Evolutionary conservation across 352 stramenopile species (phyloP).

Genomic region (Phytophthora tubulina): DNA sequence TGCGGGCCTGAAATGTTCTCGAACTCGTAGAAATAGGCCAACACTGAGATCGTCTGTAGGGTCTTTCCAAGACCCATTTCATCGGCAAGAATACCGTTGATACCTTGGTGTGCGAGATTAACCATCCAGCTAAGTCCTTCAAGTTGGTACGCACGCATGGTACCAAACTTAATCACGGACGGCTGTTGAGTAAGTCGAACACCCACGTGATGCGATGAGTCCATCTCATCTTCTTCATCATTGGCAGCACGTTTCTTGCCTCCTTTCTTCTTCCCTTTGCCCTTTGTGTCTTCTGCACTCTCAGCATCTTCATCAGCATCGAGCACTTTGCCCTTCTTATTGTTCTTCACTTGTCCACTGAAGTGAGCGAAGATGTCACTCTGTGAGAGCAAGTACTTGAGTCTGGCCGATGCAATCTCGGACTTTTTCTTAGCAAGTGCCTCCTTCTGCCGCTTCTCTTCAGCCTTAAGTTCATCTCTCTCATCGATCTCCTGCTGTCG

Average conservation of each 20-base stretch:
- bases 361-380: conserved; percentile 99
- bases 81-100: conserved; percentile 98
- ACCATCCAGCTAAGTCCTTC: conserved; percentile 99
- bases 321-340: conserved; percentile 52
- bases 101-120: conserved; percentile 98
- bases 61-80: conserved; percentile 99
- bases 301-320: conserved; percentile 71
- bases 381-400: conserved; percentile 97
- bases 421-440: conserved; percentile 82
- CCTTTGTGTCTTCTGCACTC: conserved; percentile 44
- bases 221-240: conserved; percentile 82
- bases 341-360: conserved; percentile 88
- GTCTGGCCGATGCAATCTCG: conserved; percentile 78
- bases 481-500: conserved; percentile 79
- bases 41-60: conserved; percentile 92
- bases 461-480: conserved; percentile 76
- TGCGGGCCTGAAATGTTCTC: conserved; percentile 90
- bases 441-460: conserved; percentile 84
- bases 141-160: conserved; percentile 99
- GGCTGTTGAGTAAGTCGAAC: conserved; percentile 94
- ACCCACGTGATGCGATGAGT: conserved; percentile 78
- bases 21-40: conserved; percentile 87
- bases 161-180: conserved; percentile 93
- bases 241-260: conserved; percentile 91
- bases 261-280: conserved; percentile 44